Evolutionary conservation across 2,329 filamentous ascomycete species (phyloP), one percentile per base, ranked within the genome.

Genomic region (Penicillium aurantiogriseum): DNA sequence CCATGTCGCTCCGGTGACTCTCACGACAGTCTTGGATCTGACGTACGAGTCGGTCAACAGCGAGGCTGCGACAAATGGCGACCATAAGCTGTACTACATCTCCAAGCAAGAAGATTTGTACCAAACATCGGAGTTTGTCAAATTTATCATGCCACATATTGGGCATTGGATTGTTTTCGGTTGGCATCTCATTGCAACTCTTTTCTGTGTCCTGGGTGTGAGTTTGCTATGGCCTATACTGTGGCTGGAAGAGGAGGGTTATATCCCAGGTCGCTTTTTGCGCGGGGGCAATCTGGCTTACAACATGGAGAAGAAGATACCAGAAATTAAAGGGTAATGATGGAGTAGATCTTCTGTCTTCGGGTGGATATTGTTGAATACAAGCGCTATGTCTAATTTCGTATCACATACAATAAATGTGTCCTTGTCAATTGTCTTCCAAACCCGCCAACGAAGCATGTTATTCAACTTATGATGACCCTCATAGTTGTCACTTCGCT

Each of bases 101-200:
- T 74, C 80, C 7, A 83, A 80, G 19, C 92, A 96, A 71, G 87
- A 95, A 63, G 91, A 96, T 69, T 76, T 92, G 8, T 96, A 96
- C 69, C 90, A 93, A 67, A 80, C 85, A 0, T 87, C 86, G 48
- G 88, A 96, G 64, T 88, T 87, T 61, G 77, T 93, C 59, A 87
- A 88, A 65, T 94, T 95, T 69, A 65, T 92, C 19, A 67, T 83
- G 17, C 85, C 88, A 10, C 83, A 79, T 11, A 81, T 87, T 0
- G 85, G 84, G 0, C 74, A 79, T 8, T 67, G 83, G 25, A 33
- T 88, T 2, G 72, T 91, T 1, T 79, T 83, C 73, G 61, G 81
- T 3, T 88, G 83, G 81, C 88, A 92, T 70, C 76, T 87, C 21
- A 79, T 85, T 52, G 85, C 85, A 4, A 88, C 89, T 0, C 60